Percentiles rank a stretch among this genome's conserved stretches.
Conservation (phyloP, 208 protist genomes). For the Acanthamoeba sp. region DNA sequence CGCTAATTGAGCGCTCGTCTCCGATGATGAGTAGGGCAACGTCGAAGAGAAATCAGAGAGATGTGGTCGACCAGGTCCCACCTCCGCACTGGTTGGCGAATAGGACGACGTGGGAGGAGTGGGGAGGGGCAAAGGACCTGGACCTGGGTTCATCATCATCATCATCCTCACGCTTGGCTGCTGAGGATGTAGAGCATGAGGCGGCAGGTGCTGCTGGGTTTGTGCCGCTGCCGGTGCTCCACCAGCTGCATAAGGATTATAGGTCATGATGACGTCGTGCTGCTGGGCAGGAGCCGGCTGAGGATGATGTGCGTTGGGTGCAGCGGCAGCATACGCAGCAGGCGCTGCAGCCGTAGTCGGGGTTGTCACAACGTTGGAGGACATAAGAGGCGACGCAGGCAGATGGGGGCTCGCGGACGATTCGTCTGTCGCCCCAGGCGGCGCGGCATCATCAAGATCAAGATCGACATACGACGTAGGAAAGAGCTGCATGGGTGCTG, state of each 20-base stretch:
- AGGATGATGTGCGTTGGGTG: too few species aligned
- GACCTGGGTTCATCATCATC: background rate
- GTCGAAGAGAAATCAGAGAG: background rate
- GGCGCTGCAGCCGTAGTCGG: background rate
- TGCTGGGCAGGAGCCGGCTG: too few species aligned
- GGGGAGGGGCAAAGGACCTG: background rate
- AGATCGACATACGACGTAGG: slow-evolving; percentile 13
- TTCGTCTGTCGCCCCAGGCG: background rate
- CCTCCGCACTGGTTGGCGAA: background rate
- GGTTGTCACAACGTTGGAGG: too few species aligned
- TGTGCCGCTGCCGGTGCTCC: too few species aligned
- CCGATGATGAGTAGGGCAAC: background rate
- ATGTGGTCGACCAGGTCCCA: background rate
- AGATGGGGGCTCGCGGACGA: background rate
- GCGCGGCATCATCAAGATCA: background rate
- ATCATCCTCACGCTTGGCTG: background rate
- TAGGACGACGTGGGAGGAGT: slow-evolving; percentile 7
- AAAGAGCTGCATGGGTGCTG: slow-evolving; percentile 12
- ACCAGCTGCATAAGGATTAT: too few species aligned
- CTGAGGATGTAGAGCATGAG: background rate
- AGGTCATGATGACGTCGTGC: too few species aligned
- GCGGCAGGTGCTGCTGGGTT: background rate
- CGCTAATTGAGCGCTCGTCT: background rate
- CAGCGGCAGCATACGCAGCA: too few species aligned
- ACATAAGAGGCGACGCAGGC: background rate